These are phyloP conservation scores for Hericium erinaceus DNA, from an alignment of 768 basidiomycete species.

Conservation along the genomic window DNA sequence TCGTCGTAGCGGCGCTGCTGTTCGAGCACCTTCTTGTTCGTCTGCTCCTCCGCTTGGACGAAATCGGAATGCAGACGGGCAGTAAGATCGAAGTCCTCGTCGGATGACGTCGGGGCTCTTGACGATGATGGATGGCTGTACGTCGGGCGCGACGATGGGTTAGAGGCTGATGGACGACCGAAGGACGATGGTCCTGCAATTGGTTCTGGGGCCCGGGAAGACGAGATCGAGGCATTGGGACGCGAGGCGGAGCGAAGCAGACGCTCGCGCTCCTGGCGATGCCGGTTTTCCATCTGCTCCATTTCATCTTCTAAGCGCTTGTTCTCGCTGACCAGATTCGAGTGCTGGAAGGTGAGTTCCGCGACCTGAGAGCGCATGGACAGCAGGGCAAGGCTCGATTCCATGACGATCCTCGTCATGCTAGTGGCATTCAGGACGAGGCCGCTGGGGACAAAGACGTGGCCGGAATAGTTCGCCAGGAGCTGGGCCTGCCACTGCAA, in stretches of 20 bases:
- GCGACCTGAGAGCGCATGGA: constrained; percentile 29
- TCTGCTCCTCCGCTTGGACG: not conserved
- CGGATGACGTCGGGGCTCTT: not conserved
- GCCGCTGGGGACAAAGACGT: constrained; percentile 36
- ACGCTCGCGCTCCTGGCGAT: constrained; percentile 3
- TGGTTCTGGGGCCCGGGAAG: not conserved
- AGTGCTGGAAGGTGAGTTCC: constrained; percentile 7
- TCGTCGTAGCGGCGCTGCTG: constrained; percentile 30
- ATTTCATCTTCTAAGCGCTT: constrained; percentile 8
- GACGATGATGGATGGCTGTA: not conserved
- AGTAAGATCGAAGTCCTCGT: not conserved
- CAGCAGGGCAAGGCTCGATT: constrained; percentile 43
- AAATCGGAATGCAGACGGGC: not conserved
- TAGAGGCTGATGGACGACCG: not conserved
- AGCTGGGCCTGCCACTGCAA: constrained; percentile 62
- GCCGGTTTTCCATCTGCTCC: constrained; percentile 3
- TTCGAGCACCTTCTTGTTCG: not conserved
- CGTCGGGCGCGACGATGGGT: not conserved
- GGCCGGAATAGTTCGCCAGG: constrained; percentile 49
- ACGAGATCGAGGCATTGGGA: not conserved
- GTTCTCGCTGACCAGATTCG: constrained; percentile 14
- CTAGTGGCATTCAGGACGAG: constrained; percentile 13
- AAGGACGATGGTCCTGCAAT: not conserved
- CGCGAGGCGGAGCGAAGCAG: not conserved
- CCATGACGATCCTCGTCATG: constrained; percentile 30